phyloP scores from a whole-genome alignment of 169 alveolate genomes.

The Sarcocystis neurona region DNA sequence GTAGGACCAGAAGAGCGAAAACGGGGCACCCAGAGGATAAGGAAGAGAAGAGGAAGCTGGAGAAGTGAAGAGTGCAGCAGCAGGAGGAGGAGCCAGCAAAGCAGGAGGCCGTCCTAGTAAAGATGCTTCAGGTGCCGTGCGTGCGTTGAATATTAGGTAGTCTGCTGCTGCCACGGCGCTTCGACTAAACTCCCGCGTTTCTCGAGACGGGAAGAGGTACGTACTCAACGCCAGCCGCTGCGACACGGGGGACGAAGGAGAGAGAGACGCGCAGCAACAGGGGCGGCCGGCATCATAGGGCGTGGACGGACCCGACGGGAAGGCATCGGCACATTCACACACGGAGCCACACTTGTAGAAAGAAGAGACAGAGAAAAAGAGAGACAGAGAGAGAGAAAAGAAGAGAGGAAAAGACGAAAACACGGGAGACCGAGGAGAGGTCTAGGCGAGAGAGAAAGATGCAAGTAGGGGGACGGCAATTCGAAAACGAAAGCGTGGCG shows the following conservation, averaged over 20 bases:
- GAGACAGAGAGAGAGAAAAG: neutral
- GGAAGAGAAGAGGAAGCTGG: neutral
- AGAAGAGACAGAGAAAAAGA: neutral
- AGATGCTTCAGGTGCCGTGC: slow-evolving; percentile 46
- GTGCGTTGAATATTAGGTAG: slow-evolving; percentile 37
- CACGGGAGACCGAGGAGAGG: neutral
- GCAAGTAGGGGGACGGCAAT: too few species aligned
- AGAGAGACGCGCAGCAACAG: neutral
- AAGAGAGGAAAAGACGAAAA: neutral
- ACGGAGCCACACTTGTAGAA: neutral
- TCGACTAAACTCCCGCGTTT: slow-evolving; percentile 62
- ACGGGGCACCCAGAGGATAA: slow-evolving; percentile 18
- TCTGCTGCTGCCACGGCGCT: slow-evolving; percentile 45
- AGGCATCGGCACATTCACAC: neutral
- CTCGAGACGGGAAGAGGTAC: slow-evolving; percentile 47
- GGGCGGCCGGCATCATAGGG: neutral
- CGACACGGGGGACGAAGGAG: neutral
- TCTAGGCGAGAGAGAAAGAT: neutral
- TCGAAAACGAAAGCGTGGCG: neutral
- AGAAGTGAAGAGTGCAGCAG: neutral
- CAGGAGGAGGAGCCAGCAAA: neutral
- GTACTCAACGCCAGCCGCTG: slow-evolving; percentile 15
- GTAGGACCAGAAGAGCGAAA: slow-evolving; percentile 50
- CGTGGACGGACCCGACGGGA: neutral
- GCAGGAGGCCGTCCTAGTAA: slow-evolving; percentile 33